phyloP scores from a whole-genome alignment of 108 stramenopile genomes.

The Aurantiochytrium sp. region DNA sequence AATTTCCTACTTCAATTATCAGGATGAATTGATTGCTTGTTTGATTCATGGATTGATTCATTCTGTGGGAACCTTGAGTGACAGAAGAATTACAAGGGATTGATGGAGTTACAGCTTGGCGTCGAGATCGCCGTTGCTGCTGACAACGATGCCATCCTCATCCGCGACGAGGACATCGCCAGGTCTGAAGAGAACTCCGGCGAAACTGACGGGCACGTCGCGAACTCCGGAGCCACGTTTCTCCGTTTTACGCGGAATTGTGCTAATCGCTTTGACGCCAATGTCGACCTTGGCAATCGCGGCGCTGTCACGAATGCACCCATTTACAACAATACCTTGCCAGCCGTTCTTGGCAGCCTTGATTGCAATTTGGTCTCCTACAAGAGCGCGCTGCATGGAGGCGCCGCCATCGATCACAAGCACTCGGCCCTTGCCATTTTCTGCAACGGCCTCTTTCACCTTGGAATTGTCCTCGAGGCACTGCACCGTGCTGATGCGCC shows the following conservation, averaged over 20 bases:
- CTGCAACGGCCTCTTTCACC: slow-evolving; percentile 9
- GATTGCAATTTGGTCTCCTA: background rate
- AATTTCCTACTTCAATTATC: no score
- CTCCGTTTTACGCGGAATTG: background rate
- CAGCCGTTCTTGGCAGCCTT: background rate
- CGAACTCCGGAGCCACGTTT: background rate
- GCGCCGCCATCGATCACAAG: background rate
- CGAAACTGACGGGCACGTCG: background rate
- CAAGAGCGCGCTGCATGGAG: background rate
- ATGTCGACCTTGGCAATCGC: background rate
- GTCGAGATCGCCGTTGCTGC: background rate
- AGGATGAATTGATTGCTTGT: no score
- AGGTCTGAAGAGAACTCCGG: background rate
- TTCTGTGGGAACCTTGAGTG: background rate
- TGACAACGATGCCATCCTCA: background rate
- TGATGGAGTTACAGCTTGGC: background rate
- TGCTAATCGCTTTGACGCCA: background rate
- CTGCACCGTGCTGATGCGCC: background rate
- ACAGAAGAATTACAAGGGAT: background rate
- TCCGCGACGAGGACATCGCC: background rate
- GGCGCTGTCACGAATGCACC: background rate
- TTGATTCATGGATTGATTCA: no score
- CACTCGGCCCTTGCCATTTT: background rate
- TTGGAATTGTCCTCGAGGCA: slow-evolving; percentile 1
- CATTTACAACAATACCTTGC: background rate